A percentile compares a stretch with the other conserved stretches of the same genome.
These are phyloP conservation scores for Globisporangium parvum DNA, from an alignment of 352 stramenopile species.

Conservation along the genomic window DNA sequence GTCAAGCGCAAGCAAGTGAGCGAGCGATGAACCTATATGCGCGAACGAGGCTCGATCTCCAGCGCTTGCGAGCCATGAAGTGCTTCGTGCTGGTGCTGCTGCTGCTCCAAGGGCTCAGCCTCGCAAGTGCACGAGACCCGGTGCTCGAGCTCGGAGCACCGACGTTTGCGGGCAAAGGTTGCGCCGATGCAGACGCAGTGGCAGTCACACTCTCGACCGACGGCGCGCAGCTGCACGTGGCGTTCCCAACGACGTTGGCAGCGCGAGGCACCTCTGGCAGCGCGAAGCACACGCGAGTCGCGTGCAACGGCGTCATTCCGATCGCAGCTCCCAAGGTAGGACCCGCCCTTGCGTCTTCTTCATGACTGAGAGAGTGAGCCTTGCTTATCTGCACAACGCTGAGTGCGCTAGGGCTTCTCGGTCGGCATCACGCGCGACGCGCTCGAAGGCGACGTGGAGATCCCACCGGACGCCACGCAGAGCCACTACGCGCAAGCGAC, in stretches of 20 bases:
- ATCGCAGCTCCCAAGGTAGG: background rate
- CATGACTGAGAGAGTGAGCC: background rate
- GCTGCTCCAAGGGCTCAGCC: background rate
- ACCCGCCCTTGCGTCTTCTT: background rate
- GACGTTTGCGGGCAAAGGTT: slow-evolving; percentile 11
- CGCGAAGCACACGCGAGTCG: background rate
- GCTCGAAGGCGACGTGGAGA: slow-evolving; percentile 15
- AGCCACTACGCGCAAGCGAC: slow-evolving; percentile 14
- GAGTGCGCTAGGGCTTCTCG: slow-evolving; percentile 2
- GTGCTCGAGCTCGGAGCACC: background rate
- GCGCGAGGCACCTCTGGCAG: background rate
- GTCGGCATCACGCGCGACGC: slow-evolving; percentile 21
- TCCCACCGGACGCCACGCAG: slow-evolving; percentile 2
- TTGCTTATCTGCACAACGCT: background rate
- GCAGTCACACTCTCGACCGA: slow-evolving; percentile 3
- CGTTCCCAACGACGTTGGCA: slow-evolving; percentile 5
- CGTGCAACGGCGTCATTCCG: slow-evolving; percentile 11
- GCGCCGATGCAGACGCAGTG: background rate
- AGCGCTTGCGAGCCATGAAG: too few relatives aligned
- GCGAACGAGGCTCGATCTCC: too few relatives aligned
- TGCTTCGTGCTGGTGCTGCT: background rate
- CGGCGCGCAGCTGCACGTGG: slow-evolving; percentile 2
- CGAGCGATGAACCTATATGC: too few relatives aligned
- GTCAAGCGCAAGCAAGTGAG: too few relatives aligned
- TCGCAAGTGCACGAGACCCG: too few relatives aligned